Percentiles rank a stretch among this genome's conserved stretches.
These are phyloP conservation scores for Ceratobasidium papillatum DNA, from an alignment of 1,284 basidiomycete genomes.

Conservation along the genomic window DNA sequence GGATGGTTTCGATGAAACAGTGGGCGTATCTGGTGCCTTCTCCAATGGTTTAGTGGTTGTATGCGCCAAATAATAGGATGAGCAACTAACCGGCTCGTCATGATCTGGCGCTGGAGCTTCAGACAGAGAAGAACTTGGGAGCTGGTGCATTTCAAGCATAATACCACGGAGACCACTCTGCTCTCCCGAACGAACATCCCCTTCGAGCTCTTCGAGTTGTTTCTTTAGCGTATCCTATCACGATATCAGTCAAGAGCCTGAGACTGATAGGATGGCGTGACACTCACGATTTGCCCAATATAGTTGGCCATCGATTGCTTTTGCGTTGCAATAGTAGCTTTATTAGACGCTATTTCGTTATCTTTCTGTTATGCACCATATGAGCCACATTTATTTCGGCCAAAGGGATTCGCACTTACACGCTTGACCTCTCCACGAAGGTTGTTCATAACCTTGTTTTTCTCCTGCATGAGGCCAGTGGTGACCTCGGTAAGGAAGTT, in stretches of 20 bases:
- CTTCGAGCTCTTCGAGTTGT: neutral
- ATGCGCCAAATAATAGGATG: neutral
- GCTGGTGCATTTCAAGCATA: neutral
- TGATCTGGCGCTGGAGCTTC: conserved; percentile 29
- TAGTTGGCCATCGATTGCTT: conserved; percentile 18
- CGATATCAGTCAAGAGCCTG: neutral
- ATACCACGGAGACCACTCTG: neutral
- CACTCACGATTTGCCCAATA: conserved; percentile 20
- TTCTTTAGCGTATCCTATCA: neutral
- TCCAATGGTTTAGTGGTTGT: neutral
- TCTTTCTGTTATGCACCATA: conserved; percentile 6
- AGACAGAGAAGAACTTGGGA: conserved; percentile 21
- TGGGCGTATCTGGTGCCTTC: conserved; percentile 29
- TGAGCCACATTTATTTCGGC: neutral
- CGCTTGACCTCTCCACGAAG: conserved; percentile 27
- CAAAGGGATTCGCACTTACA: neutral
- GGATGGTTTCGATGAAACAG: neutral
- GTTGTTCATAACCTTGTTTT: conserved; percentile 16
- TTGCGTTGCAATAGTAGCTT: neutral
- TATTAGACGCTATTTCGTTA: conserved; percentile 19
- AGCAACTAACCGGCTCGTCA: conserved; percentile 9
- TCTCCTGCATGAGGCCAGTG: conserved; percentile 5
- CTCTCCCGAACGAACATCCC: neutral
- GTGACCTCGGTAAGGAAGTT: conserved; percentile 21
- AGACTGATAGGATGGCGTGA: neutral